phyloP scores from a whole-genome alignment of 2,329 filamentous ascomycete species.

The Dothistroma pini region DNA sequence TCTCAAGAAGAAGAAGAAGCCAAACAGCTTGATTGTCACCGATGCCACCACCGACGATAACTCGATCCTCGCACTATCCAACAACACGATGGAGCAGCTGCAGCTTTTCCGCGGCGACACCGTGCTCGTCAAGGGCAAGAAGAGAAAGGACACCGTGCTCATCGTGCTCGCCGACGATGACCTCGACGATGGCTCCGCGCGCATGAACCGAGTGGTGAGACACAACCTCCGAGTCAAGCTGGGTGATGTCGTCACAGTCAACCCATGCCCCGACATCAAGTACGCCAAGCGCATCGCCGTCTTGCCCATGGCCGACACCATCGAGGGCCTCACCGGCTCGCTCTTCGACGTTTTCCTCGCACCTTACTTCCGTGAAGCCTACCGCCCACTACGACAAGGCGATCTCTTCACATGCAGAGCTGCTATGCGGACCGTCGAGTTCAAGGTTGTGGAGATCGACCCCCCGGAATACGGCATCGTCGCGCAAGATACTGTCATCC shows the following conservation, averaged over 20 bases:
- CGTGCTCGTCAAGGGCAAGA: conserved; percentile 97
- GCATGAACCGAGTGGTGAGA: conserved; percentile 97
- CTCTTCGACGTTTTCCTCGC: conserved; percentile 99
- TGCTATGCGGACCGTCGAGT: conserved; percentile 98
- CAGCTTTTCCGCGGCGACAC: conserved; percentile 99
- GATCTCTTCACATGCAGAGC: conserved; percentile 96
- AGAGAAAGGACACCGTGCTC: conserved; percentile 97
- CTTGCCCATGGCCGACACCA: conserved; percentile 94
- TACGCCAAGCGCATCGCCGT: conserved; percentile 99
- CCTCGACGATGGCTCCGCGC: conserved; percentile 91
- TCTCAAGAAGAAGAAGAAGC: conserved; percentile 99
- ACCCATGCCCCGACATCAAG: conserved; percentile 99
- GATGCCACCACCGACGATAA: conserved; percentile 99
- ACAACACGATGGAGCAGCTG: conserved; percentile 97
- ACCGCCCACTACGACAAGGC: conserved; percentile 93
- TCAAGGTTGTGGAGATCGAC: conserved; percentile 99
- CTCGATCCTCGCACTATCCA: conserved; percentile 96
- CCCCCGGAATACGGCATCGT: conserved; percentile 98
- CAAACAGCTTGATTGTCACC: conserved; percentile 97
- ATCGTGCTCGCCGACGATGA: conserved; percentile 98
- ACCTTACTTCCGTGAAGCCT: conserved; percentile 98
- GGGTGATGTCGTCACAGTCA: conserved; percentile 94
- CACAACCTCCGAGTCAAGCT: conserved; percentile 99
- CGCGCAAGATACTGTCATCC: conserved; percentile 96
- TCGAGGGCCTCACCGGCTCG: conserved; percentile 95